These are phyloP conservation scores for Picochlorum sp. DNA, from an alignment of 139 green algal genomes.

Conservation along the genomic window DNA sequence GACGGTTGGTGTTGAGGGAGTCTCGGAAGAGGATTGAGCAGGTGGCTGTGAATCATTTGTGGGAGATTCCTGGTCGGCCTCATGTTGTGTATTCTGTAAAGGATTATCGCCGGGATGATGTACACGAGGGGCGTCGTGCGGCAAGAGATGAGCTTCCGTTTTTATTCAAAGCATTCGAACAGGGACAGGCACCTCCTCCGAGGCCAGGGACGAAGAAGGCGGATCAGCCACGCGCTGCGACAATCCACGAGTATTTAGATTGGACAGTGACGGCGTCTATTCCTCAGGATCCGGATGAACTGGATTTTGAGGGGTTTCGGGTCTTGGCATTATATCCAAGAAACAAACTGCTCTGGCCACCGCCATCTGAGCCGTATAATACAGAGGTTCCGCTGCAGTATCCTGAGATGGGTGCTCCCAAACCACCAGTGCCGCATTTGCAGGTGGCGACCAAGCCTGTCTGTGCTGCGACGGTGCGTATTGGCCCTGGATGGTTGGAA, in stretches of 20 bases:
- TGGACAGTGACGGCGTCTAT: constrained; percentile 81
- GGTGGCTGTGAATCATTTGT: constrained; percentile 21
- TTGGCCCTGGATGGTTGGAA: constrained; percentile 71
- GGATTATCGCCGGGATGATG: constrained; percentile 19
- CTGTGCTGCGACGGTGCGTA: constrained; percentile 74
- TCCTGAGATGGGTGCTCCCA: constrained; percentile 41
- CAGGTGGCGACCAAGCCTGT: constrained; percentile 60
- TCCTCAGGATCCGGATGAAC: constrained; percentile 48
- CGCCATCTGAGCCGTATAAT: constrained; percentile 40
- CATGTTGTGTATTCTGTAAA: constrained; percentile 26
- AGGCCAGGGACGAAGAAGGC: constrained; percentile 46
- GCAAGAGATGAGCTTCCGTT: constrained; percentile 67
- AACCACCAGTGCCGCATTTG: constrained; percentile 25
- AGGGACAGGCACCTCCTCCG: constrained; percentile 58
- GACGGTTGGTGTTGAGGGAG: constrained; percentile 15
- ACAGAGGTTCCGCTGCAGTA: constrained; percentile 26
- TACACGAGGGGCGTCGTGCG: constrained; percentile 16
- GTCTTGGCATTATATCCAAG: constrained; percentile 65
- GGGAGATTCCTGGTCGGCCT: constrained; percentile 30
- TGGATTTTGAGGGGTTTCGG: constrained; percentile 85
- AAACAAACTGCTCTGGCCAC: constrained; percentile 61
- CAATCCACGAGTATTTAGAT: constrained; percentile 93
- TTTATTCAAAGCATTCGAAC: constrained; percentile 88
- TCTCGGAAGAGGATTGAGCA: constrained; percentile 5
- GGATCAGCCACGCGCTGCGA: constrained; percentile 59